phyloP scores from a whole-genome alignment of 116 monocot species.

The Trichopus zeylanicus region DNA sequence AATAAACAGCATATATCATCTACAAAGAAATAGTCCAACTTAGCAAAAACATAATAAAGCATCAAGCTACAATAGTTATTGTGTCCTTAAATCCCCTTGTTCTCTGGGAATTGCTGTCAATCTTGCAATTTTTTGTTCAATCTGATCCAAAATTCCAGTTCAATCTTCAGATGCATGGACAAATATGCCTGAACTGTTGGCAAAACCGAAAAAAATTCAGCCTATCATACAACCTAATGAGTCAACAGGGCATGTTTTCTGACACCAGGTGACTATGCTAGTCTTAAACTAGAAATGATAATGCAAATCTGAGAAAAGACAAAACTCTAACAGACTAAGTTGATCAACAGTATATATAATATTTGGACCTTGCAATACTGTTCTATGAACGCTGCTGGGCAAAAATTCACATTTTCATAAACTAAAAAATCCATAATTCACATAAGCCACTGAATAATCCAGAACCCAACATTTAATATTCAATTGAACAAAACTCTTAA shows the following conservation, averaged over 20 bases:
- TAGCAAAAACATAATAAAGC: no score
- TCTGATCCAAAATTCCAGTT: slow-evolving; percentile 39
- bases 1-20: slow-evolving; percentile 42
- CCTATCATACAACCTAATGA: not conserved
- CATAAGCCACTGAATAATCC: no score
- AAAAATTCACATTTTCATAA: not conserved
- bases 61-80: not conserved
- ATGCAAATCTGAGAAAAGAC: no score
- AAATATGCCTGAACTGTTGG: slow-evolving; percentile 84
- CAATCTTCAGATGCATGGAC: slow-evolving; percentile 58
- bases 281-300: no score
- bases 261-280: not conserved
- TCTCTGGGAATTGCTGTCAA: slow-evolving; percentile 82
- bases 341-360: no score
- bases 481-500: no score
- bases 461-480: no score
- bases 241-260: not conserved
- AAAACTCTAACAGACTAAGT: no score
- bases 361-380: not conserved
- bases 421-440: not conserved
- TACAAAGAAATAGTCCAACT: no score
- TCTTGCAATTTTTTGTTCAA: slow-evolving; percentile 86
- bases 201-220: slow-evolving; percentile 3
- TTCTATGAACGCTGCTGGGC: not conserved
- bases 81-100: slow-evolving; percentile 75